Conservation (phyloP, 106 monocot genomes). For the Acorus calamus region DNA sequence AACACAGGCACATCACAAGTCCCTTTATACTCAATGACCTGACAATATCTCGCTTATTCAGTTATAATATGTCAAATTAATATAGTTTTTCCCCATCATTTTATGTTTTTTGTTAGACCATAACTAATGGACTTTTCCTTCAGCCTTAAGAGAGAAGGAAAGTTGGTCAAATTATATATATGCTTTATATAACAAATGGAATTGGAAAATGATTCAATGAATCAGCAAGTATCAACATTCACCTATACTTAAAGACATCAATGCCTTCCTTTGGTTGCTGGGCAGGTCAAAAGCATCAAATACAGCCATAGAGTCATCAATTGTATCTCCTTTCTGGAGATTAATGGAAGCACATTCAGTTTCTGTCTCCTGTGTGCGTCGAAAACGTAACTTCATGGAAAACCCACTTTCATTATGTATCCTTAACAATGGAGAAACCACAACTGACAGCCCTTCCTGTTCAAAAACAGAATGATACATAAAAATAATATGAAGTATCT, state of each 20-base stretch:
- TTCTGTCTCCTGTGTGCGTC: conserved; percentile 35
- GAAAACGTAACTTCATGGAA: conserved; percentile 51
- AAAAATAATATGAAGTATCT: background rate
- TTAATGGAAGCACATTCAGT: conserved; percentile 41
- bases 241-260: conserved; percentile 69
- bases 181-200: background rate
- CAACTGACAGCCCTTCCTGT: conserved; percentile 63
- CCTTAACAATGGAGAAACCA: conserved; percentile 52
- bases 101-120: no score
- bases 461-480: conserved; percentile 4
- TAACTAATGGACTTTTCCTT: no score
- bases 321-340: conserved; percentile 41
- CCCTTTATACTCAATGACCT: no score
- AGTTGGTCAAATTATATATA: no score
- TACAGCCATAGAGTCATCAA: conserved; percentile 67
- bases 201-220: background rate
- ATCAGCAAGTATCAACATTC: conserved; percentile 1
- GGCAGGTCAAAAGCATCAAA: conserved; percentile 61
- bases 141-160: no score
- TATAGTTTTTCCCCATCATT: no score
- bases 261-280: conserved; percentile 49
- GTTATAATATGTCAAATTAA: no score
- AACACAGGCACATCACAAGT: no score
- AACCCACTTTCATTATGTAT: conserved; percentile 74
- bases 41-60: no score